phyloP scores from a whole-genome alignment of 768 basidiomycete species.

The Leccinum boreale region DNA sequence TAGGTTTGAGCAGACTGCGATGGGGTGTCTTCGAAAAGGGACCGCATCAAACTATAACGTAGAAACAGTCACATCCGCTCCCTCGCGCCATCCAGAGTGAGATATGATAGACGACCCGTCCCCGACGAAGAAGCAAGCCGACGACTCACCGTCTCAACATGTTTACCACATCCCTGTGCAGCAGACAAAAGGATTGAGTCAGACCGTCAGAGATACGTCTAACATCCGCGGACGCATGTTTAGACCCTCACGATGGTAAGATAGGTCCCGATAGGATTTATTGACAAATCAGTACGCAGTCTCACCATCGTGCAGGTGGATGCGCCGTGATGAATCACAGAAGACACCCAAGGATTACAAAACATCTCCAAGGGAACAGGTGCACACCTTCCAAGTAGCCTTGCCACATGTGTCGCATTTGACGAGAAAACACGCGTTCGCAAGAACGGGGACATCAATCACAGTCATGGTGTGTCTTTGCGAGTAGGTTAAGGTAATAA shows the following conservation, averaged over 20 bases:
- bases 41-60: constrained; percentile 34
- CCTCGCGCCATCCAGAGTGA: constrained; percentile 5
- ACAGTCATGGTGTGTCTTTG: constrained; percentile 24
- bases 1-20: constrained; percentile 23
- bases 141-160: constrained; percentile 58
- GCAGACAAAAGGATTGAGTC: neutral
- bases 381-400: constrained; percentile 65
- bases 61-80: constrained; percentile 16
- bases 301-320: constrained; percentile 14
- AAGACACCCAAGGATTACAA: constrained; percentile 12
- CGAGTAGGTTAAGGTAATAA: constrained; percentile 34
- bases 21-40: constrained; percentile 35
- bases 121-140: constrained; percentile 13
- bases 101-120: constrained; percentile 9
- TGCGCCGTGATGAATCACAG: constrained; percentile 19
- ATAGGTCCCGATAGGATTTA: neutral
- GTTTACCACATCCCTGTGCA: constrained; percentile 65
- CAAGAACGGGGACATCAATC: constrained; percentile 33
- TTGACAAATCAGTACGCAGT: constrained; percentile 12
- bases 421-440: constrained; percentile 54
- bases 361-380: constrained; percentile 27
- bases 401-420: constrained; percentile 63
- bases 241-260: constrained; percentile 7
- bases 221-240: constrained; percentile 17
- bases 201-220: constrained; percentile 11